These are phyloP conservation scores for Termitomyces heimii DNA, from an alignment of 768 basidiomycete genomes.

Conservation along the genomic window DNA sequence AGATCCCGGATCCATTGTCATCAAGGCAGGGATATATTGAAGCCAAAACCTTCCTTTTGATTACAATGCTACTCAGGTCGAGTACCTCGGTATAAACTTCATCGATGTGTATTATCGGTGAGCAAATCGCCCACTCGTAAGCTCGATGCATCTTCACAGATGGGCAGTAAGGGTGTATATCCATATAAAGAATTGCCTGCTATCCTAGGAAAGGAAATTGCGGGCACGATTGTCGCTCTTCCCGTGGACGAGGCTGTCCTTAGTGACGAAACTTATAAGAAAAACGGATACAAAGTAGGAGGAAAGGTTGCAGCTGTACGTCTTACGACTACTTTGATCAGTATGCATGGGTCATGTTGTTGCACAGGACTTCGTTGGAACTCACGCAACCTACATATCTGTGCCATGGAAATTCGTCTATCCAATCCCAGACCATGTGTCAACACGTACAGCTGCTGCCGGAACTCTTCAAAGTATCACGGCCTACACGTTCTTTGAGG, in stretches of 20 bases:
- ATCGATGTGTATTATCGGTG: slow-evolving; percentile 81
- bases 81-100: slow-evolving; percentile 83
- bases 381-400: slow-evolving; percentile 70
- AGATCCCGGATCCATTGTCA: slow-evolving; percentile 51
- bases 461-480: slow-evolving; percentile 74
- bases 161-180: slow-evolving; percentile 61
- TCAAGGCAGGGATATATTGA: slow-evolving; percentile 26
- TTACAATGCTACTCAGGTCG: slow-evolving; percentile 35
- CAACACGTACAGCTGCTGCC: slow-evolving; percentile 61
- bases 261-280: slow-evolving; percentile 56
- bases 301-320: slow-evolving; percentile 66
- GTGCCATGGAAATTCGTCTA: slow-evolving; percentile 56
- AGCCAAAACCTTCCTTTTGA: background rate
- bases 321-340: background rate
- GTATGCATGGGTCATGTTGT: background rate
- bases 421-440: slow-evolving; percentile 58
- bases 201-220: slow-evolving; percentile 70
- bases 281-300: slow-evolving; percentile 62
- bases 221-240: slow-evolving; percentile 70
- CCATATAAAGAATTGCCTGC: slow-evolving; percentile 51
- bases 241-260: slow-evolving; percentile 62
- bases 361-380: slow-evolving; percentile 37
- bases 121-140: background rate
- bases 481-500: slow-evolving; percentile 68
- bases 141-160: background rate